These are phyloP conservation scores for Moricandia arvensis DNA, from an alignment of 345 rosid genomes.

Conservation along the genomic window DNA sequence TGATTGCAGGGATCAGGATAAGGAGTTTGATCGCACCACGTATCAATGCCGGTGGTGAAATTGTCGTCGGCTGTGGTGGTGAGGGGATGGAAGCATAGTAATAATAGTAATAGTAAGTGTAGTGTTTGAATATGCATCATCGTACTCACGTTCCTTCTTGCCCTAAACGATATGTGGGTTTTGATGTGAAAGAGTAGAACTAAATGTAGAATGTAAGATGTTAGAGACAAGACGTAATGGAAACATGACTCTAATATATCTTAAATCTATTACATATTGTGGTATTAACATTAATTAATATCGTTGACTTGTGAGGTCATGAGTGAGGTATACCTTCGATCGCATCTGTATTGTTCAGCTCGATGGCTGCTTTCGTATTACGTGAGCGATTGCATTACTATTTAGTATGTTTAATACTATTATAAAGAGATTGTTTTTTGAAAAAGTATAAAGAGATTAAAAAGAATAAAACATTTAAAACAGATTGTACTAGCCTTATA, in stretches of 20 bases:
- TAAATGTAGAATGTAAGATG: neutral
- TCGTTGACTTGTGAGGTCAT: neutral
- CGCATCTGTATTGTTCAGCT: neutral
- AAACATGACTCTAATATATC: conserved; percentile 15
- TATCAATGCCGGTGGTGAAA: conserved; percentile 29
- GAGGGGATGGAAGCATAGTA: conserved; percentile 33
- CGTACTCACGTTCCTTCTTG: neutral
- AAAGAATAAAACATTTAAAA: neutral
- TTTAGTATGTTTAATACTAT: neutral
- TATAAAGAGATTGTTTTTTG: neutral
- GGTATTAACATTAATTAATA: conserved; percentile 6
- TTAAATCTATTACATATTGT: neutral
- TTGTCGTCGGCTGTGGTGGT: conserved; percentile 18
- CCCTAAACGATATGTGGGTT: conserved; percentile 23
- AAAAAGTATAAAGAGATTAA: neutral
- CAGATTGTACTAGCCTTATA: neutral
- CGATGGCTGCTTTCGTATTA: conserved; percentile 15
- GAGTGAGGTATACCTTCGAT: conserved; percentile 18
- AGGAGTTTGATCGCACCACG: conserved; percentile 83
- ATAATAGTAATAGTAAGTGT: conserved; percentile 21
- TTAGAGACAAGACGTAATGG: conserved; percentile 3
- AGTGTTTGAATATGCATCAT: conserved; percentile 20
- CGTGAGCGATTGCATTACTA: conserved; percentile 26
- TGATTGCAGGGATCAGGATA: conserved; percentile 65
- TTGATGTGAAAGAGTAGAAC: conserved; percentile 1